Evolutionary conservation across 352 stramenopile species (phyloP), one percentile per base, ranked within the genome.

Genomic region (Globisporangium barbulae): DNA sequence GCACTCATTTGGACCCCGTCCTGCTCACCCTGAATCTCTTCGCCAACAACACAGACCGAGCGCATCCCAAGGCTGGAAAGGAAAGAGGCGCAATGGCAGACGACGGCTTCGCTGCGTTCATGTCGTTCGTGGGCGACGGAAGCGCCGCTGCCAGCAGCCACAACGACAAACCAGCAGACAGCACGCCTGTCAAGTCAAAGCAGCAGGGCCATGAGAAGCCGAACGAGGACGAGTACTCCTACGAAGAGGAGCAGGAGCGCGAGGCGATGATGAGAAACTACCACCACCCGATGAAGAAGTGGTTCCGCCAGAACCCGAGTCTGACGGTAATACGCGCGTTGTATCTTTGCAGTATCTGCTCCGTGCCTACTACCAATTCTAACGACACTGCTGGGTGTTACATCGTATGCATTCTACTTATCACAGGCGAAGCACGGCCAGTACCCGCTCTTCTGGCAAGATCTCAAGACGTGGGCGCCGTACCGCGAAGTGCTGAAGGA

Each of bases 401-500:
- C 68, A 15, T 2, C 58, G n/a, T 65, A n/a, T 17, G 4, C 31
- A 13, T 25, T 13, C n/a, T n/a, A n/a, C 2, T 35, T 12, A 44
- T 10, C n/a, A 57, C 47, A 90, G 63, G 64, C 78, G 5, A 93
- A 88, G 49, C 91, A 98, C 67, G 96, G 94, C n/a, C 70, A 71
- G 17, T 98, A 97, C 76, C 96, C 94, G 41, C 67, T 91, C 19
- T 97, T 99, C 65, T 98, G 94, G 94, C 93, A 98, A 73, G 95
- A 98, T 72, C 79, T 98, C 28, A 88, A 98, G 67, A 93, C 83
- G 49, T 98, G 96, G 96, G 68, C 72, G 42, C 91, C 90, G 61
- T 98, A 97, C 73, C 96, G 94, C 31, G 88, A 97, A 57, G 86
- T 97, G 41, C 75, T 96, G 10, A 95, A 96, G 67, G 72, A 84